Evolutionary conservation across 1,284 basidiomycete genomes (phyloP).

Genomic region (Sanguinoderma infundibulare): DNA sequence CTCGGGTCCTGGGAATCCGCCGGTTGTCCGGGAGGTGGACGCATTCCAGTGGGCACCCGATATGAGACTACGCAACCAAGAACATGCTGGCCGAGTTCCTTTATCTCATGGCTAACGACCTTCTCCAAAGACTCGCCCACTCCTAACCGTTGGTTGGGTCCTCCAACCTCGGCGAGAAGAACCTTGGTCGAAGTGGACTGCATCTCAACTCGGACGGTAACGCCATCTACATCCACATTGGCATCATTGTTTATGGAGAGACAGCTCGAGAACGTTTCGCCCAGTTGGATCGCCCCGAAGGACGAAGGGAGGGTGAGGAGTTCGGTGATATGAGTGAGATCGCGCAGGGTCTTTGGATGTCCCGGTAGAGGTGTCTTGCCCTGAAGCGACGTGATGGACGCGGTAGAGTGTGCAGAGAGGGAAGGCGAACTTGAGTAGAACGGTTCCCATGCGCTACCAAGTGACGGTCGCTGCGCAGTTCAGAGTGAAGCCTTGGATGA

Average conservation of each 20-base stretch:
- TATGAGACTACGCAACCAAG: conserved; percentile 78
- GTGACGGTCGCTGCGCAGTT: conserved; percentile 62
- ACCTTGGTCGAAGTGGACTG: conserved; percentile 74
- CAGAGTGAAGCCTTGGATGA: conserved; percentile 9
- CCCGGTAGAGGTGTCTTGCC: conserved; percentile 67
- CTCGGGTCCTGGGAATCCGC: conserved; percentile 59
- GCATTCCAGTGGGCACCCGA: conserved; percentile 59
- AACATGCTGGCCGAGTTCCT: conserved; percentile 84
- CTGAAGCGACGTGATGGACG: conserved; percentile 78
- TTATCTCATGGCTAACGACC: conserved; percentile 78
- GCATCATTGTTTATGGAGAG: conserved; percentile 82
- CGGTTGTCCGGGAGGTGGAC: conserved; percentile 47
- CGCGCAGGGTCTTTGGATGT: conserved; percentile 80
- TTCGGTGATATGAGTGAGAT: conserved; percentile 73
- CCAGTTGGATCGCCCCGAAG: conserved; percentile 81
- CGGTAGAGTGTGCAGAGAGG: conserved; percentile 77
- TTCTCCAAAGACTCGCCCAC: conserved; percentile 66
- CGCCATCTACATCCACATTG: conserved; percentile 59
- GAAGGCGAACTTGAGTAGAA: conserved; percentile 83
- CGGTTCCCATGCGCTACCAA: conserved; percentile 78
- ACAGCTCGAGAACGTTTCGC: conserved; percentile 81
- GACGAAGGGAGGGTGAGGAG: conserved; percentile 76
- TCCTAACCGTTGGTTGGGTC: conserved; percentile 46
- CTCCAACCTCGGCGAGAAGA: conserved; percentile 65
- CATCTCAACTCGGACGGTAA: conserved; percentile 72